phyloP scores from a whole-genome alignment of 352 stramenopile species.

The Paralagenidium karlingii region DNA sequence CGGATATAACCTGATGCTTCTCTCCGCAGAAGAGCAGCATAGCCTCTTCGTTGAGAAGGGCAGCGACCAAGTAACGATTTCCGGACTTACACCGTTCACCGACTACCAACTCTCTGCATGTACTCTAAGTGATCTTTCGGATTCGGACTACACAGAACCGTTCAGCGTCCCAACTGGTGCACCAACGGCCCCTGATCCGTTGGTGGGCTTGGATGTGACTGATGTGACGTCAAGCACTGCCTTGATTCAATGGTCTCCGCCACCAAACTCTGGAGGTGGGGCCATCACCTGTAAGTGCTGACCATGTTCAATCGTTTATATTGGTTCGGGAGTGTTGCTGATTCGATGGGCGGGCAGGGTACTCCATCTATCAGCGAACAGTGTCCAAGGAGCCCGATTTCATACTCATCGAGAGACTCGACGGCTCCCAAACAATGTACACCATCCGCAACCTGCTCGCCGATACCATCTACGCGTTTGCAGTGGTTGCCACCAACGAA shows the following conservation, averaged over 20 bases:
- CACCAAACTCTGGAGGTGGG: conserved; percentile 24
- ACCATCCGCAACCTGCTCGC: conserved; percentile 12
- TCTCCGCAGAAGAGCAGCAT: neutral
- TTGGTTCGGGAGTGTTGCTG: too few relatives aligned
- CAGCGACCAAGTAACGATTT: neutral
- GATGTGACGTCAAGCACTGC: conserved; percentile 14
- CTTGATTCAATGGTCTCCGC: conserved; percentile 15
- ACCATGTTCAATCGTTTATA: neutral
- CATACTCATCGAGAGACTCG: conserved; percentile 9
- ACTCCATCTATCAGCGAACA: neutral
- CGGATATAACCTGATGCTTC: conserved; percentile 2
- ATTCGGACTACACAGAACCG: conserved; percentile 8
- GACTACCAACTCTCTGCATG: conserved; percentile 16
- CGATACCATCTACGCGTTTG: conserved; percentile 16
- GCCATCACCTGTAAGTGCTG: conserved; percentile 16
- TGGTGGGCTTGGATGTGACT: conserved; percentile 3
- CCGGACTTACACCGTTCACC: too few relatives aligned
- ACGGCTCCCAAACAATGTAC: conserved; percentile 5
- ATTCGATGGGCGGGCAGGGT: too few relatives aligned
- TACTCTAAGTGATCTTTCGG: conserved; percentile 3
- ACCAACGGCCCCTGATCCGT: conserved; percentile 6
- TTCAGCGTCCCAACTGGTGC: conserved; percentile 11
- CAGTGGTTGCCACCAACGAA: conserved; percentile 24
- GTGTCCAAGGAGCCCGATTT: conserved; percentile 5
- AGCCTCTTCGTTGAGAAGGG: neutral